A percentile compares a stretch with the other conserved stretches of the same genome.
phyloP scores from a whole-genome alignment of 2,329 filamentous ascomycete genomes.

The Pyrenophora tritici-repentis region DNA sequence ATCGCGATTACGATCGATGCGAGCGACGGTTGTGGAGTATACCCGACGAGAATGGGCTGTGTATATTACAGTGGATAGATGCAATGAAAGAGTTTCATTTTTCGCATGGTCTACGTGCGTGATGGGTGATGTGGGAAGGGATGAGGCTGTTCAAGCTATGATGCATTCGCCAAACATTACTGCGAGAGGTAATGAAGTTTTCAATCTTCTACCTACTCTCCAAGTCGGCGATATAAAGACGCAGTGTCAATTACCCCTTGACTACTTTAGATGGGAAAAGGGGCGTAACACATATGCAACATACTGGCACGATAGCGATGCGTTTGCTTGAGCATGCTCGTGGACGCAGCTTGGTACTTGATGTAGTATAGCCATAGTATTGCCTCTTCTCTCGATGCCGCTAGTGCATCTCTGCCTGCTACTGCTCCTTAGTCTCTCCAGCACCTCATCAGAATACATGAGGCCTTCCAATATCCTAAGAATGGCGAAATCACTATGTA shows the following conservation, averaged over 20 bases:
- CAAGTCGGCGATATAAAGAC: constrained; percentile 47
- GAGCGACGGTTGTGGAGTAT: neutral
- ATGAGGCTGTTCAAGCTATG: neutral
- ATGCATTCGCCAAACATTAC: constrained; percentile 29
- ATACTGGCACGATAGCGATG: constrained; percentile 9
- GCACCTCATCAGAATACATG: no score
- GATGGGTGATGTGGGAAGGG: constrained; percentile 1
- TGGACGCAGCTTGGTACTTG: no score
- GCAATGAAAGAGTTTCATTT: constrained; percentile 6
- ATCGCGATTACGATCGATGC: neutral
- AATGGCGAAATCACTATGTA: no score
- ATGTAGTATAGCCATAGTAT: no score
- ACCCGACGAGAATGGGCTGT: neutral
- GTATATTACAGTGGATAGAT: constrained; percentile 7
- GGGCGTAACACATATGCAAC: constrained; percentile 49
- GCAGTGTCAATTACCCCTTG: constrained; percentile 48
- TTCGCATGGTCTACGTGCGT: neutral
- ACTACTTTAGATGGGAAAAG: constrained; percentile 34
- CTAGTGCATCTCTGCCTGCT: no score
- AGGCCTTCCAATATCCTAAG: no score
- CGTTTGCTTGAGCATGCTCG: no score
- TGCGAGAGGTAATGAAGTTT: constrained; percentile 34
- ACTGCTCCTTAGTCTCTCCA: no score
- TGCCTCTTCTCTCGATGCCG: no score
- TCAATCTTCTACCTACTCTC: constrained; percentile 37